phyloP scores from a whole-genome alignment of 2,329 filamentous ascomycete genomes.

The Cladosporium cucumerinum region DNA sequence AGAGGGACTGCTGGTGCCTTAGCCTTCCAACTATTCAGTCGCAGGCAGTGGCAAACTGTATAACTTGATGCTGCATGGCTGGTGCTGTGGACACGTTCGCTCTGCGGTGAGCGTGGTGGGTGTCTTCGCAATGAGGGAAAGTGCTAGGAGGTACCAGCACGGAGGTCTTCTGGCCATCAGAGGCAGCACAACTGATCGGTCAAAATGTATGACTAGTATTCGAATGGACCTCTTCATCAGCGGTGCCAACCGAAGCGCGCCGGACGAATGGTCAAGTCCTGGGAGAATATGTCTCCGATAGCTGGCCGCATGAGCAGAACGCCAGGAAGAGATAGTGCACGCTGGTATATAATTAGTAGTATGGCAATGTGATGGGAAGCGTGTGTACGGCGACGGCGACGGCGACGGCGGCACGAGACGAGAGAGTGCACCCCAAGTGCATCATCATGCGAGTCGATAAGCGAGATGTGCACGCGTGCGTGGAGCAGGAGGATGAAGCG shows the following conservation, averaged over 20 bases:
- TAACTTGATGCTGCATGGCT: too few relatives aligned
- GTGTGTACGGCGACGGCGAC: constrained; percentile 3
- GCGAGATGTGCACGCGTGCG: not conserved
- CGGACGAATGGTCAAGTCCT: too few relatives aligned
- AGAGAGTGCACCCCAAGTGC: not conserved
- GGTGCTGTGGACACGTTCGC: not conserved
- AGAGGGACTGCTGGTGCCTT: not conserved
- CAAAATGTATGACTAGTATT: not conserved
- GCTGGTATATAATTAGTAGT: not conserved
- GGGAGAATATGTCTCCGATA: not conserved
- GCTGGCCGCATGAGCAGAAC: not conserved
- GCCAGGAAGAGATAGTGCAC: not conserved
- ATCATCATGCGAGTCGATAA: constrained; percentile 7
- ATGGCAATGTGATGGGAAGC: not conserved
- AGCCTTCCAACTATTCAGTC: not conserved
- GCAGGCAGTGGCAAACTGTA: not conserved
- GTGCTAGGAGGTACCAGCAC: not conserved
- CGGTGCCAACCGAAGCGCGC: too few relatives aligned
- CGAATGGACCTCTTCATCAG: not conserved
- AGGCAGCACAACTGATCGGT: not conserved
- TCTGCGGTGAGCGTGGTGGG: not conserved
- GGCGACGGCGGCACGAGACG: constrained; percentile 7
- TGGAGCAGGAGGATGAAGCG: not conserved
- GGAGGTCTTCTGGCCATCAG: not conserved
- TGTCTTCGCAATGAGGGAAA: not conserved